phyloP scores from a whole-genome alignment of 2,329 filamentous ascomycete species.

The Volutella citrinella region DNA sequence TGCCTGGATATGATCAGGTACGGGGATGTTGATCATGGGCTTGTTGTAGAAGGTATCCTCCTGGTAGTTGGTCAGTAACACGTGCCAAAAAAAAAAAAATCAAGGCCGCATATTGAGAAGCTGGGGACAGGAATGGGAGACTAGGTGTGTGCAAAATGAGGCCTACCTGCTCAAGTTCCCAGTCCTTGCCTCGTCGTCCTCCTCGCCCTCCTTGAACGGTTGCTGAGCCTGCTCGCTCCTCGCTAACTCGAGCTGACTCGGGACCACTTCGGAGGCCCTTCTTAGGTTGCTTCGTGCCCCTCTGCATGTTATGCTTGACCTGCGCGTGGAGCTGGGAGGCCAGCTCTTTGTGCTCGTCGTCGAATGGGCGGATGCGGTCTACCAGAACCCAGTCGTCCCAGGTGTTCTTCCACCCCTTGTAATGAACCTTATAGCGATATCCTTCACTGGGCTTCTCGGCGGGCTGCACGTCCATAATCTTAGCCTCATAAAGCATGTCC shows the following conservation, averaged over 20 bases:
- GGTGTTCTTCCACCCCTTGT: slow-evolving; percentile 99
- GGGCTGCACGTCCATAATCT: slow-evolving; percentile 75
- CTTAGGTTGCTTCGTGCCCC: slow-evolving; percentile 52
- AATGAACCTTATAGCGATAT: slow-evolving; percentile 90
- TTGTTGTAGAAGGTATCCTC: slow-evolving; percentile 84
- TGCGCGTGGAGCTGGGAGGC: slow-evolving; percentile 71
- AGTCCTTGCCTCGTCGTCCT: slow-evolving; percentile 73
- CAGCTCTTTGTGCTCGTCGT: slow-evolving; percentile 90
- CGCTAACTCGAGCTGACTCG: slow-evolving; percentile 65
- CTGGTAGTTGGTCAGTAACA: slow-evolving; percentile 43
- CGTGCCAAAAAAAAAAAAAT: not conserved
- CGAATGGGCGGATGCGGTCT: slow-evolving; percentile 91
- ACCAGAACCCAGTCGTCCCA: slow-evolving; percentile 99
- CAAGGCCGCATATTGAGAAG: not conserved
- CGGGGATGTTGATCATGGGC: slow-evolving; percentile 79
- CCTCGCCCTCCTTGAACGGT: slow-evolving; percentile 62
- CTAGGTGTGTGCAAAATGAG: too few relatives aligned
- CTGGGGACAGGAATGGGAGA: too few relatives aligned
- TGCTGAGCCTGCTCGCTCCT: slow-evolving; percentile 64
- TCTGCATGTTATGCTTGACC: slow-evolving; percentile 57
- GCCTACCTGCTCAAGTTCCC: slow-evolving; percentile 79
- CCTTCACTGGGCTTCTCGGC: slow-evolving; percentile 68
- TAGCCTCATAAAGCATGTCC: slow-evolving; percentile 96
- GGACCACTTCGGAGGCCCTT: slow-evolving; percentile 39
- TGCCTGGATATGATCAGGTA: slow-evolving; percentile 88